Evolutionary conservation across 2,329 filamentous ascomycete genomes (phyloP), one percentile per base, ranked within the genome.

Genomic region (Trichoderma aggressivum): DNA sequence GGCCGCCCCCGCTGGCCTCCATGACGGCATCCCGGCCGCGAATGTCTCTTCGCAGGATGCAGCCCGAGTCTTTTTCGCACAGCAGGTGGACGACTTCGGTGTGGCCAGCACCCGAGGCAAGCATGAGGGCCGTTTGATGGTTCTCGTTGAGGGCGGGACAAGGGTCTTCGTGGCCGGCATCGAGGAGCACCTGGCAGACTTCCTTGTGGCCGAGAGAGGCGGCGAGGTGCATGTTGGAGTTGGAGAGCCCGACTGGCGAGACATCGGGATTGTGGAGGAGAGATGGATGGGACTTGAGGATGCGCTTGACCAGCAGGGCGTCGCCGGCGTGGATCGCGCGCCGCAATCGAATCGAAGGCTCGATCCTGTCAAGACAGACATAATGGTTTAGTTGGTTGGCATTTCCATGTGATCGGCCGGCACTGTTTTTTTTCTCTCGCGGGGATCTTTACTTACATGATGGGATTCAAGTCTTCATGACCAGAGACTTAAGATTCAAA

Each of bases 201-300:
- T 89, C 83, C 8, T 89, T 84, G 78, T 91, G 88, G 66, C 93
- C 94, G 70, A 94, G 85, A 8, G 88, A 88, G 12, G 92, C 92
- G 56, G 94, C 92, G 3, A 97, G 86, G 80, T 97, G 94, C 50
- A 97, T 86, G 74, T 90, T 94, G 3, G 93, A 95, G 82, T 97
- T 96, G 79, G 91, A 92, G 75, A 93, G 90, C 63, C 87, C 88
- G 10, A 81, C 77, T 73, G 90, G 86, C 5, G 89, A 88, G 75
- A 88, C 87, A 80, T 97, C 93, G 3, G 94, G 93, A 78, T 97
- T 97, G 77, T 91, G 90, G 32, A 97, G 85, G 73, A 91, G 88
- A 21, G 83, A 79, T 0, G 91, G 92, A 77, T 95, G 90, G 72
- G 90, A 90, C 74, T 86, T 88, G 74, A 97, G 85, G 78, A 97